Percentiles rank a stretch among this genome's conserved stretches.
These are phyloP conservation scores for Rhizomucor pusillus DNA, from an alignment of 371 early-diverging fungal genomes.

Conservation along the genomic window DNA sequence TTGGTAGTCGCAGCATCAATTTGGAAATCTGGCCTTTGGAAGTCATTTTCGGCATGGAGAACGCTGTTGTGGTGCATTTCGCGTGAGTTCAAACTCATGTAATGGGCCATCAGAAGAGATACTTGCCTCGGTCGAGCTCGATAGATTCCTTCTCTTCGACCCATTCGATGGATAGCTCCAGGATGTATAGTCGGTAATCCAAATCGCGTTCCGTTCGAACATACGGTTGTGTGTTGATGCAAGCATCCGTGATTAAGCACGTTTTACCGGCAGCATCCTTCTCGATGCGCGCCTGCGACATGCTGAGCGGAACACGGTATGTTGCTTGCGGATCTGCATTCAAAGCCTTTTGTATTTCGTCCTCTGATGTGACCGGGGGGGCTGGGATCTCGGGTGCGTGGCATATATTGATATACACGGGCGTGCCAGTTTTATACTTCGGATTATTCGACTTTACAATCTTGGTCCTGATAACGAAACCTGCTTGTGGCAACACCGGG, in stretches of 20 bases:
- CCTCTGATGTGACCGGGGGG: conserved; percentile 51
- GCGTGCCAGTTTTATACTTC: conserved; percentile 15
- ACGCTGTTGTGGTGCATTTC: conserved; percentile 56
- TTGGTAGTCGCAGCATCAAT: conserved; percentile 56
- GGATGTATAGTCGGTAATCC: conserved; percentile 63
- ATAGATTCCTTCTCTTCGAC: conserved; percentile 58
- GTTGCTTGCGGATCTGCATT: conserved; percentile 54
- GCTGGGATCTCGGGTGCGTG: conserved; percentile 60
- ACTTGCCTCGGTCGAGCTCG: conserved; percentile 48
- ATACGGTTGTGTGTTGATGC: conserved; percentile 62
- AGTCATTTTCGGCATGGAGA: conserved; percentile 55
- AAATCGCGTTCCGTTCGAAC: conserved; percentile 51
- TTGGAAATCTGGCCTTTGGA: conserved; percentile 60
- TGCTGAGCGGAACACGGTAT: conserved; percentile 68
- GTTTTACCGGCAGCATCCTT: conserved; percentile 37
- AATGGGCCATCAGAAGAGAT: no score
- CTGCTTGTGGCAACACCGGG: conserved; percentile 48
- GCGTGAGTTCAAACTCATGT: no score
- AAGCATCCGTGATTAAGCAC: conserved; percentile 66
- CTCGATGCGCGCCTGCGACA: conserved; percentile 38
- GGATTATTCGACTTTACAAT: conserved; percentile 21
- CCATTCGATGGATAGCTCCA: conserved; percentile 66
- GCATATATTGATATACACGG: conserved; percentile 74
- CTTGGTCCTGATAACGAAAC: conserved; percentile 62
- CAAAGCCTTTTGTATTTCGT: conserved; percentile 65